Percentiles rank a stretch among this genome's conserved stretches.
phyloP scores from a whole-genome alignment of 176 grass and related monocot genomes.

The Otatea glauca region DNA sequence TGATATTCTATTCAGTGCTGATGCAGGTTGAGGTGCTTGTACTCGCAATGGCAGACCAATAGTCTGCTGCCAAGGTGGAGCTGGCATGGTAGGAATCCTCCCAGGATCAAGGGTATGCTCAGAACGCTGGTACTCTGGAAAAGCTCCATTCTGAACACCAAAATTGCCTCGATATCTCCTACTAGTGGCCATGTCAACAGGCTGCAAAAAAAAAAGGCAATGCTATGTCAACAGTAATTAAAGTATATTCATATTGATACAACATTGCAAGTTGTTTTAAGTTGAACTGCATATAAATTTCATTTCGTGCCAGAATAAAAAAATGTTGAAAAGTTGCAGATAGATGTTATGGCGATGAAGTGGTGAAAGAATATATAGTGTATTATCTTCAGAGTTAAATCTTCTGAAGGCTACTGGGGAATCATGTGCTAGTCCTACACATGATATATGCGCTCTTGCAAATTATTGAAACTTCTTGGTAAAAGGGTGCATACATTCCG shows the following conservation, averaged over 20 bases:
- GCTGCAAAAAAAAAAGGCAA: constrained; percentile 52
- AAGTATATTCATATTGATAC: constrained; percentile 11
- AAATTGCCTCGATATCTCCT: constrained; percentile 60
- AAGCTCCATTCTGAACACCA: constrained; percentile 48
- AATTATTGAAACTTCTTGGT: constrained; percentile 9
- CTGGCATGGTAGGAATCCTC: constrained; percentile 45
- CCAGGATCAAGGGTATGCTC: constrained; percentile 43
- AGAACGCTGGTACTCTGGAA: constrained; percentile 56
- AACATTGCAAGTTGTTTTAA: constrained; percentile 3
- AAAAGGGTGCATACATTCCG: constrained; percentile 28
- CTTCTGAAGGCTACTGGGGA: constrained; percentile 26
- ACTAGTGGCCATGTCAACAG: constrained; percentile 46
- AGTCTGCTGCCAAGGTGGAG: constrained; percentile 55
- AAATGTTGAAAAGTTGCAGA: constrained; percentile 27
- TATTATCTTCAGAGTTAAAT: not conserved
- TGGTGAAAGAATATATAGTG: constrained; percentile 6
- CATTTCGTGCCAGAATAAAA: constrained; percentile 27
- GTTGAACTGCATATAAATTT: not conserved
- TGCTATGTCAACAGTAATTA: constrained; percentile 26
- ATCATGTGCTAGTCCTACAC: not conserved
- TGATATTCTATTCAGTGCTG: constrained; percentile 49
- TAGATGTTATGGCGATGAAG: constrained; percentile 6
- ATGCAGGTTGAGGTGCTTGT: constrained; percentile 56
- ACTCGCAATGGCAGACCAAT: constrained; percentile 53
- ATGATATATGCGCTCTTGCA: constrained; percentile 17